These are phyloP conservation scores for Dalechampia spathulata DNA, from an alignment of 441 rosid genomes.

Conservation along the genomic window DNA sequence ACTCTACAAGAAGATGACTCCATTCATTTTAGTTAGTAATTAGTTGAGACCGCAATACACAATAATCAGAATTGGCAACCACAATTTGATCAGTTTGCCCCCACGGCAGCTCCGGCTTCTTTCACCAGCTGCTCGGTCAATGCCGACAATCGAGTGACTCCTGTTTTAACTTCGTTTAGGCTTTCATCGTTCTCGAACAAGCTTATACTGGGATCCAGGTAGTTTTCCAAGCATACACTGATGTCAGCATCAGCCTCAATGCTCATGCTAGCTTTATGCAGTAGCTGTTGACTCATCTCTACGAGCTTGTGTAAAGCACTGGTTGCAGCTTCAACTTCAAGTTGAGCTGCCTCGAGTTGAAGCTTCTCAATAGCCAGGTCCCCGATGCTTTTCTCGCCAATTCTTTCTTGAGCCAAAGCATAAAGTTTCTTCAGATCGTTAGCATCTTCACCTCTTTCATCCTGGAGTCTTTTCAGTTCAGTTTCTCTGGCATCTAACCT, in stretches of 20 bases:
- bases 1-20: too few species aligned
- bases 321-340: slow-evolving; percentile 77
- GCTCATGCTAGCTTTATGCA: slow-evolving; percentile 40
- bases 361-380: slow-evolving; percentile 73
- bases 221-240: slow-evolving; percentile 11
- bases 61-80: slow-evolving; percentile 8
- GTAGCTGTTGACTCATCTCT: slow-evolving; percentile 56
- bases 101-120: slow-evolving; percentile 47
- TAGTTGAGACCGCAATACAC: too few species aligned
- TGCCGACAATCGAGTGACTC: slow-evolving; percentile 44
- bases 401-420: slow-evolving; percentile 58
- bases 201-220: slow-evolving; percentile 13
- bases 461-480: slow-evolving; percentile 47
- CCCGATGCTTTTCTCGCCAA: slow-evolving; percentile 52
- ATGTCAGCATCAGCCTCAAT: slow-evolving; percentile 25
- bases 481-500: slow-evolving; percentile 46
- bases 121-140: slow-evolving; percentile 57
- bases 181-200: slow-evolving; percentile 27
- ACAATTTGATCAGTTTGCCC: slow-evolving; percentile 6
- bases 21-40: too few species aligned
- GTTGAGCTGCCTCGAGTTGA: slow-evolving; percentile 70
- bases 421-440: slow-evolving; percentile 50
- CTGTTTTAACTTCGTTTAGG: slow-evolving; percentile 45
- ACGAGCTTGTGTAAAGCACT: slow-evolving; percentile 58
- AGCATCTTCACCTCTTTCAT: slow-evolving; percentile 52